These are phyloP conservation scores for Bretschneidera sinensis DNA, from an alignment of 345 rosid genomes.

Conservation along the genomic window DNA sequence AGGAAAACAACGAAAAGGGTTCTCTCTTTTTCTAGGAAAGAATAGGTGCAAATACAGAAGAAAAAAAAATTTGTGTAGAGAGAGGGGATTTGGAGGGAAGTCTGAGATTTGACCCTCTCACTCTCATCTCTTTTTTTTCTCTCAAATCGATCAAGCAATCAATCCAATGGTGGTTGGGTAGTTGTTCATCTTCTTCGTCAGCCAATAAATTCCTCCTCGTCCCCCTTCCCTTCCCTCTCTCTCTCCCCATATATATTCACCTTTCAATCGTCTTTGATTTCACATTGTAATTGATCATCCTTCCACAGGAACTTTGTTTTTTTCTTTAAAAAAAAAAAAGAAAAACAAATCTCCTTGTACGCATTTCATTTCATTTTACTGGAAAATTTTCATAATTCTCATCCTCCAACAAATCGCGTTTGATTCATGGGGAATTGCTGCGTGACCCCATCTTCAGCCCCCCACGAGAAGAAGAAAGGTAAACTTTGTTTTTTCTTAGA, in stretches of 20 bases:
- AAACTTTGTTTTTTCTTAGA: not conserved
- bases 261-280: constrained; percentile 8
- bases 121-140: not conserved
- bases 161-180: constrained; percentile 12
- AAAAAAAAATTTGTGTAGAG: not conserved
- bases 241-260: not conserved
- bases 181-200: constrained; percentile 16
- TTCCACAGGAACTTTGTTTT: not conserved
- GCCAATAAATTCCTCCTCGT: constrained; percentile 15
- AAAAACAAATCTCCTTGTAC: too few relatives aligned
- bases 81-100: constrained; percentile 4
- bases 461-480: constrained; percentile 36
- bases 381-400: constrained; percentile 2
- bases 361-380: too few relatives aligned
- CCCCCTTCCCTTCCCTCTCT: constrained; percentile 5
- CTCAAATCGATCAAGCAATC: not conserved
- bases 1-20: constrained; percentile 13
- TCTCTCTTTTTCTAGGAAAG: not conserved
- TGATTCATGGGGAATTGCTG: constrained; percentile 89
- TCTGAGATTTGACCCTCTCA: constrained; percentile 7
- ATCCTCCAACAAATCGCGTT: constrained; percentile 4
- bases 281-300: not conserved
- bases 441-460: constrained; percentile 34
- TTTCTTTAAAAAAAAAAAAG: not conserved
- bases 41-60: not conserved